phyloP scores from a whole-genome alignment of 164 flowering plant genomes.

The Stephania cephalantha region DNA sequence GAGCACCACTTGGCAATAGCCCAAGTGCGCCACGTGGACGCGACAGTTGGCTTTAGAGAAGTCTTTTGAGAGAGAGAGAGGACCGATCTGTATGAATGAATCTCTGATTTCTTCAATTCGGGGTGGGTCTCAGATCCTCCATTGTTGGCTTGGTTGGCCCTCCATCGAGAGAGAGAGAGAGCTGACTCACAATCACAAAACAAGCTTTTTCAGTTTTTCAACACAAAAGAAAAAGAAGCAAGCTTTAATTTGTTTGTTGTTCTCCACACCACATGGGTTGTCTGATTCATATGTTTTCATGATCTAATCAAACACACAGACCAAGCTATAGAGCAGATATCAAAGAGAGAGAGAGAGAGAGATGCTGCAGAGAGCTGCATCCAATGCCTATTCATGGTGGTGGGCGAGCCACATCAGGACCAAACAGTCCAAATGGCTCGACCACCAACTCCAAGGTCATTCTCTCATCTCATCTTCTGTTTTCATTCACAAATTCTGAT shows the following conservation, averaged over 20 bases:
- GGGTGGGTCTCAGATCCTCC: not conserved
- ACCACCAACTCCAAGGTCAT: conserved; percentile 61
- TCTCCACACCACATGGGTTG: too few species aligned
- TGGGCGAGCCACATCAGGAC: conserved; percentile 86
- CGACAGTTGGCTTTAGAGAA: not conserved
- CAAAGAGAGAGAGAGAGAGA: not conserved
- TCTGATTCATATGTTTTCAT: too few species aligned
- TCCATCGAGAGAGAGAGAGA: too few species aligned
- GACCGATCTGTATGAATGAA: not conserved
- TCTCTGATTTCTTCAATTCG: not conserved
- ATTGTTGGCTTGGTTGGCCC: not conserved
- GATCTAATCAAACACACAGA: not conserved
- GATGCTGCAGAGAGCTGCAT: conserved; percentile 85
- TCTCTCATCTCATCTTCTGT: not conserved
- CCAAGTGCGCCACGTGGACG: conserved; percentile 9
- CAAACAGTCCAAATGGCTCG: conserved; percentile 85
- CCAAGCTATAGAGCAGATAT: not conserved
- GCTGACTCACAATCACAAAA: not conserved
- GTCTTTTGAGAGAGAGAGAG: not conserved
- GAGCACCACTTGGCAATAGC: conserved; percentile 2
- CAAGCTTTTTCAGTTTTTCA: not conserved
- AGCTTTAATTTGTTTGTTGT: too few species aligned
- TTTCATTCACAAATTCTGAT: not conserved
- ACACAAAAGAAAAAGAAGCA: not conserved
- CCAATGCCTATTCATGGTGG: conserved; percentile 89